Conservation (phyloP, 306 rosid species). For the Erythrophleum fordii region DNA sequence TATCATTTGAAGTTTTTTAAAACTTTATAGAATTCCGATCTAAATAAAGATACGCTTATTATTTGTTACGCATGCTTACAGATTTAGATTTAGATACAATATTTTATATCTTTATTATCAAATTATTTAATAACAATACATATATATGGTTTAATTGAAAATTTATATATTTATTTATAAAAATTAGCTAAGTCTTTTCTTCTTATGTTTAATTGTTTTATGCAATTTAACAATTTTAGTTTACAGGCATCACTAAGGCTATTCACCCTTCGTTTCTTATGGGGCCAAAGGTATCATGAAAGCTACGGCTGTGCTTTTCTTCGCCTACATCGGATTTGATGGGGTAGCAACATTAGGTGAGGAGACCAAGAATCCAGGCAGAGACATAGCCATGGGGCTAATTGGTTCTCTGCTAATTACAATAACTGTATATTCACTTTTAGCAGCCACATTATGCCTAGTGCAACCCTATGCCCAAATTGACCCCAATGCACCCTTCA, state of each 20-base stretch:
- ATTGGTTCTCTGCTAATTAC: constrained; percentile 52
- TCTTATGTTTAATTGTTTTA: no score
- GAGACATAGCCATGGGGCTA: constrained; percentile 61
- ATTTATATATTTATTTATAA: no score
- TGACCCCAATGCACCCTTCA: constrained; percentile 47
- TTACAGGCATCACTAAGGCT: constrained; percentile 42
- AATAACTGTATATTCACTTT: constrained; percentile 29
- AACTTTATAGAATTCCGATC: no score
- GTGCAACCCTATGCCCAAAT: constrained; percentile 38
- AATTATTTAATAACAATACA: no score
- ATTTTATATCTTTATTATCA: no score
- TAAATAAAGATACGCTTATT: no score
- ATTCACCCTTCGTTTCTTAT: constrained; percentile 24
- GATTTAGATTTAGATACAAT: no score
- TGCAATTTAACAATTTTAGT: no score
- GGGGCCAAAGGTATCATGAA: constrained; percentile 46
- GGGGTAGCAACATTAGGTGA: constrained; percentile 55
- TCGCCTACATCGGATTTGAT: constrained; percentile 62
- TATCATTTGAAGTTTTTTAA: no score
- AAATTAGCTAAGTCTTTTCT: no score
- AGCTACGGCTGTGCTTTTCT: constrained; percentile 55
- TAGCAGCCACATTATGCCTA: constrained; percentile 48
- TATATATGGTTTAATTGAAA: no score
- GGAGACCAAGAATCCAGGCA: constrained; percentile 56
- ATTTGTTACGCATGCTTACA: no score